phyloP scores from a whole-genome alignment of 23 red algal genomes.

The Gracilaria gracilis region DNA sequence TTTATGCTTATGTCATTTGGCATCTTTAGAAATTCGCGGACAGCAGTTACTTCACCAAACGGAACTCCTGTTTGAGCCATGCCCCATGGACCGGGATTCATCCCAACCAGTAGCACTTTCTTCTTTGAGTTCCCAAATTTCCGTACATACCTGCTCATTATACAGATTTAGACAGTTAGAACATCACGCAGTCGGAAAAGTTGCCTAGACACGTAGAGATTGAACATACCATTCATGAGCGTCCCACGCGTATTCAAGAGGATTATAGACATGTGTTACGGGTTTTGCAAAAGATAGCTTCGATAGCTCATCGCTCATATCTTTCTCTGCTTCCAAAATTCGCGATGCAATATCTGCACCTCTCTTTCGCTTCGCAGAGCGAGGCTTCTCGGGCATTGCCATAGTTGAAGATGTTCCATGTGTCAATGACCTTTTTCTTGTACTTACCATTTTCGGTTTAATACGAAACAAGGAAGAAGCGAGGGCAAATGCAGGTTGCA shows the following conservation, averaged over 20 bases:
- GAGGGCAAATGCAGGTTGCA: neutral
- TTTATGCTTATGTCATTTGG: constrained; percentile 5
- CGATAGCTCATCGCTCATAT: constrained; percentile 44
- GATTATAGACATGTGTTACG: constrained; percentile 66
- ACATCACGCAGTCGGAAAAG: neutral
- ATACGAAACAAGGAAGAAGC: neutral
- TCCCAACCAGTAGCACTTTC: constrained; percentile 78
- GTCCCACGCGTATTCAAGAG: constrained; percentile 74
- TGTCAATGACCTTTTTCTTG: neutral
- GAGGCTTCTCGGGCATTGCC: neutral
- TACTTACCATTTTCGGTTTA: neutral
- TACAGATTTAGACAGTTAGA: constrained; percentile 6
- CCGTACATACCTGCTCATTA: constrained; percentile 43
- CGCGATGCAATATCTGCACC: neutral
- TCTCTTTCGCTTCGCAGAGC: neutral
- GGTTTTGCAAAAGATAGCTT: constrained; percentile 44
- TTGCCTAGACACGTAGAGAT: neutral
- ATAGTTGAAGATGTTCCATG: neutral
- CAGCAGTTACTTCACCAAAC: constrained; percentile 71
- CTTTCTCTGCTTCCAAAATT: constrained; percentile 64
- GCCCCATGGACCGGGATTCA: constrained; percentile 87
- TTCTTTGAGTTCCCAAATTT: constrained; percentile 47
- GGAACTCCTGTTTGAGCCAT: constrained; percentile 84
- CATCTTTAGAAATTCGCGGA: constrained; percentile 68
- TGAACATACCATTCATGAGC: constrained; percentile 69